Base-by-base conservation (phyloP, 768 basidiomycete genomes). In the Tubosaeta sp. region DNA sequence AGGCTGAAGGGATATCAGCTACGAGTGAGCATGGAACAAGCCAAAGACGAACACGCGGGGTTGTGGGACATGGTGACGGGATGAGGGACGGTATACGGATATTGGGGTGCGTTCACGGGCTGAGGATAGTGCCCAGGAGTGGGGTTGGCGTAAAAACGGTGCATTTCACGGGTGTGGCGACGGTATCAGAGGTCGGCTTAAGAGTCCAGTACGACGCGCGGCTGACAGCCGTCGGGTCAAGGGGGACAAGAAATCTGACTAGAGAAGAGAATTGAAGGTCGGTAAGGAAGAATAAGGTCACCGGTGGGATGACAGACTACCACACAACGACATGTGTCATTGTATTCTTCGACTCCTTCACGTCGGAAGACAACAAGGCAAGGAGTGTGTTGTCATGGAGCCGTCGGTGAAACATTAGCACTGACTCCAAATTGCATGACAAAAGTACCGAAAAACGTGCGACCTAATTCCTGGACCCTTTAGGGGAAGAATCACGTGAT, bases 31-130 rank as follows among this genome's bases (percentile, higher is more conserved):
- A 50, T 5, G 10, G 25, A 41, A 33, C 10, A 25, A 17, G 14
- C 14, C n/a, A 29, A 52, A 10, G 42, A 60, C 63, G 43, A n/a
- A 64, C 64, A 19, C 3, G 17, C 10, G 4, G n/a, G 17, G 38
- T 39, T 39, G 11, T 9, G 19, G 9, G 19, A 19, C 19, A 19
- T 5, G 10, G 17, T 7, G 34, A n/a, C 34, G 16, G 16, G 14
- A 35, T n/a, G 34, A n/a, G 35, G 35, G 16, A 16, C n/a, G n/a
- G 14, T 16, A n/a, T 37, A 6, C 34, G 5, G 16, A 37, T 37
- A 37, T n/a, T 37, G 35, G 35, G 8, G 6, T 3, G 35, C 8
- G n/a, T 8, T 37, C n/a, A 17, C 16, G 35, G n/a, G 16, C 2
- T 16, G 35, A 6, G 35, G 35, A 17, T n/a, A n/a, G 35, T 34